phyloP scores from a whole-genome alignment of 2,329 filamentous ascomycete genomes.

The Dactylellina haptotyla region DNA sequence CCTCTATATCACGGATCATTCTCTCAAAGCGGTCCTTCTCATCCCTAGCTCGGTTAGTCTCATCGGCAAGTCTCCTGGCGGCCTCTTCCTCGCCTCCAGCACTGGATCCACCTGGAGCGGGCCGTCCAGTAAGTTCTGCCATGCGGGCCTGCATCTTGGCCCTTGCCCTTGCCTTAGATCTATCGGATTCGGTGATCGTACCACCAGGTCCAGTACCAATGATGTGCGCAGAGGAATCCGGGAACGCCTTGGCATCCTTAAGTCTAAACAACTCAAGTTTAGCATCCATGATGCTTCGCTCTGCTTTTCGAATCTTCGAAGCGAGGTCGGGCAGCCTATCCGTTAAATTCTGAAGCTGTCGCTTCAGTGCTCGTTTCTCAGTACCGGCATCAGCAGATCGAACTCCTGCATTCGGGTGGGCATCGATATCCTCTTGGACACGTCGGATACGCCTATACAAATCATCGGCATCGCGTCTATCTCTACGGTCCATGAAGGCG shows the following conservation, averaged over 20 bases:
- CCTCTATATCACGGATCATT: slow-evolving; percentile 96
- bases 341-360: slow-evolving; percentile 86
- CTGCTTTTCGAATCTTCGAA: slow-evolving; percentile 87
- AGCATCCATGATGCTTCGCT: slow-evolving; percentile 91
- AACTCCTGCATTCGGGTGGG: slow-evolving; percentile 80
- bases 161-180: slow-evolving; percentile 91
- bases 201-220: slow-evolving; percentile 94
- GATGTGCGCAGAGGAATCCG: slow-evolving; percentile 79
- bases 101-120: slow-evolving; percentile 68
- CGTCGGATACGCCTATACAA: slow-evolving; percentile 90
- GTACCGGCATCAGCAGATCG: slow-evolving; percentile 82
- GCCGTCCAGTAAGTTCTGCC: slow-evolving; percentile 87
- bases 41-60: slow-evolving; percentile 79
- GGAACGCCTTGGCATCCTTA: slow-evolving; percentile 91
- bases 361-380: slow-evolving; percentile 83
- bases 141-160: slow-evolving; percentile 99
- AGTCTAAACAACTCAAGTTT: slow-evolving; percentile 91
- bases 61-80: slow-evolving; percentile 86
- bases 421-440: slow-evolving; percentile 93
- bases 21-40: slow-evolving; percentile 94
- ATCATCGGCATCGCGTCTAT: slow-evolving; percentile 91
- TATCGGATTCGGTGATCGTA: slow-evolving; percentile 87
- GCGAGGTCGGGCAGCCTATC: slow-evolving; percentile 92
- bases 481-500: slow-evolving; percentile 86
- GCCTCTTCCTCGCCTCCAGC: slow-evolving; percentile 72